Evolutionary conservation across 495 filamentous ascomycete genomes (phyloP), one percentile per base, ranked within the genome.

Genomic region (Talaromyces wortmannii): DNA sequence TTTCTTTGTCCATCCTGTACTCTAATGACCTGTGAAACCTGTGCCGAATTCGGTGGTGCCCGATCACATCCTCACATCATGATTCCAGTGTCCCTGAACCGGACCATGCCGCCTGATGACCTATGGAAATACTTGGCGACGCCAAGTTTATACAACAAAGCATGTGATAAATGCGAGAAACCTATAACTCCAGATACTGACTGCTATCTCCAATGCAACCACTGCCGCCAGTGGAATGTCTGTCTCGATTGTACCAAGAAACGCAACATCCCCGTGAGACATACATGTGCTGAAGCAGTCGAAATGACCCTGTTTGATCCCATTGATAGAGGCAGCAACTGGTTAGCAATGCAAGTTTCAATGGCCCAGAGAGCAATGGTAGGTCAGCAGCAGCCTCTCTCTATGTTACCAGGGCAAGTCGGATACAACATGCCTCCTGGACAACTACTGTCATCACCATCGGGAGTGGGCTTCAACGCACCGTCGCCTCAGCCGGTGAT

Each of bases 21-120:
- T 23, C 43, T 53, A 42, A 53, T 53, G 2, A 53, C 52, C 5
- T 53, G 52, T 40, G 52, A 53, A 16, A 46, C 52, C 7, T 53
- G 52, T 46, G 52, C 52, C 15, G 52, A 53, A 16, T 53, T 30
- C 15, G 52, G 52, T 23, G 52, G 52, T 46, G 52, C 52, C 18
- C 52, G 52, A 2, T 53, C 52, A 5, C 52, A 53, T 31, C 43
- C 52, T 46, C 52, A 53, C 32, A 53, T 53, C 16, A 53, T 53
- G 52, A 29, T 53, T 31, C 42, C 52, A 8, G 43, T 33, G 3
- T 45, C 33, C 7, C 40, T 53, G 4, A 29, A 30, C 29, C 23
- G 52, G n/a, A 53, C 17, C 17, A 45, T 45, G 10, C 52, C 52
- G 0, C 40, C 40, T n/a, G 52, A 40, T 45, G 18, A 45, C 4